These are phyloP conservation scores for Pisolithus marmoratus DNA, from an alignment of 768 basidiomycete species.

Conservation along the genomic window DNA sequence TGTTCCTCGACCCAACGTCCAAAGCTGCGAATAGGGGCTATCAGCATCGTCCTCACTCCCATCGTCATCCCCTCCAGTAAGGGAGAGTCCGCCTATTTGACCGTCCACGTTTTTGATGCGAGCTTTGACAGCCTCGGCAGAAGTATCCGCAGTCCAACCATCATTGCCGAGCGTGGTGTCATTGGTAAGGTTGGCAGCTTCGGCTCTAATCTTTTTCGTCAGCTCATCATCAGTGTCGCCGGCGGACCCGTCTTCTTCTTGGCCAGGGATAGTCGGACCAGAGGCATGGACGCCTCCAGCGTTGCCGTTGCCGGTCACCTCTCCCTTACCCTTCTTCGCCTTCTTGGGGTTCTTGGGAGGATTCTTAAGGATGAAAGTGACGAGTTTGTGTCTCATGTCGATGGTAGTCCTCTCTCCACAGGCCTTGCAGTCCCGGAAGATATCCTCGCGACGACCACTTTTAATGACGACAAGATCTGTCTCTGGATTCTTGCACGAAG, in stretches of 20 bases:
- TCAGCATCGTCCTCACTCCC: constrained; percentile 85
- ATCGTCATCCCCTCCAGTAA: constrained; percentile 66
- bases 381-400: constrained; percentile 96
- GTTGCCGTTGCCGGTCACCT: constrained; percentile 45
- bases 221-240: constrained; percentile 84
- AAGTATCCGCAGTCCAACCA: constrained; percentile 92
- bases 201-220: constrained; percentile 86
- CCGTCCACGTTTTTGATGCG: constrained; percentile 69
- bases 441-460: constrained; percentile 71
- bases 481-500: constrained; percentile 98
- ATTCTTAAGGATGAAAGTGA: constrained; percentile 95
- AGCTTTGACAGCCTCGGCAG: constrained; percentile 80
- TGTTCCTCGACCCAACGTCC: constrained; percentile 84
- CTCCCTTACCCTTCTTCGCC: constrained; percentile 45
- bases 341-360: constrained; percentile 88
- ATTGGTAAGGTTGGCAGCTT: constrained; percentile 69
- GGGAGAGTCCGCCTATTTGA: constrained; percentile 45
- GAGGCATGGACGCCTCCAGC: constrained; percentile 39
- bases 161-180: constrained; percentile 60
- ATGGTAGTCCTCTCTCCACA: constrained; percentile 89
- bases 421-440: constrained; percentile 96
- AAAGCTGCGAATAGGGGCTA: constrained; percentile 79
- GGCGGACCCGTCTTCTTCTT: constrained; percentile 40
- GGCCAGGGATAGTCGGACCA: constrained; percentile 34
- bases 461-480: constrained; percentile 93